phyloP scores from a whole-genome alignment of 495 filamentous ascomycete species.

The Penicillium cinerascens region DNA sequence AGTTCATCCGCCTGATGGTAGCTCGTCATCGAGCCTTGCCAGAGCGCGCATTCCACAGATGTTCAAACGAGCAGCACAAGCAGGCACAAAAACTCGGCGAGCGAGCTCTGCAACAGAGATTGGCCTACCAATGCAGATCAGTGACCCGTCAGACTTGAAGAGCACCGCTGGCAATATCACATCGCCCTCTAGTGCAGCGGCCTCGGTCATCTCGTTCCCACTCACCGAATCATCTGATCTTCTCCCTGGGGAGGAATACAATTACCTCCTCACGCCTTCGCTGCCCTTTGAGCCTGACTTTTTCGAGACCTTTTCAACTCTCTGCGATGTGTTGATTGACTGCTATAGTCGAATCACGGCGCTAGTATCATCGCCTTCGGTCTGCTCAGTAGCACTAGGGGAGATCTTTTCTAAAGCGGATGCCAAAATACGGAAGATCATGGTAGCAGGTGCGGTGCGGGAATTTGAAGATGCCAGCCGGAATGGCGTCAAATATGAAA shows the following conservation, averaged over 20 bases:
- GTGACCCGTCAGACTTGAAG: constrained; percentile 50
- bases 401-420: constrained; percentile 92
- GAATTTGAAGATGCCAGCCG: constrained; percentile 91
- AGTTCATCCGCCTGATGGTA: constrained; percentile 73
- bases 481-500: constrained; percentile 68
- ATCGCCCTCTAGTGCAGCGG: constrained; percentile 37
- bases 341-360: constrained; percentile 75
- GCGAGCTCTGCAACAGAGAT: constrained; percentile 67
- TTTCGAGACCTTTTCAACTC: constrained; percentile 92
- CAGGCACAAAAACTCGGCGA: constrained; percentile 64
- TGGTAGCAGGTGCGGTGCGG: constrained; percentile 76
- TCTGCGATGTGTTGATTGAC: constrained; percentile 94
- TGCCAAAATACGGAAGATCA: constrained; percentile 74
- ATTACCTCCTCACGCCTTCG: constrained; percentile 82
- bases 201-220: constrained; percentile 43
- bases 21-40: constrained; percentile 64
- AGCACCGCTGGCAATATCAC: constrained; percentile 38
- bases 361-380: constrained; percentile 63
- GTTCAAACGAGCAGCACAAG: constrained; percentile 71
- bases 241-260: constrained; percentile 73
- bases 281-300: constrained; percentile 97
- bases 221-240: constrained; percentile 53
- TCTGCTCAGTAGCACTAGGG: constrained; percentile 59
- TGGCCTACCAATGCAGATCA: constrained; percentile 55
- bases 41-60: constrained; percentile 80